Evolutionary conservation across 768 basidiomycete species (phyloP).

Genomic region (Amanita jacksonii): DNA sequence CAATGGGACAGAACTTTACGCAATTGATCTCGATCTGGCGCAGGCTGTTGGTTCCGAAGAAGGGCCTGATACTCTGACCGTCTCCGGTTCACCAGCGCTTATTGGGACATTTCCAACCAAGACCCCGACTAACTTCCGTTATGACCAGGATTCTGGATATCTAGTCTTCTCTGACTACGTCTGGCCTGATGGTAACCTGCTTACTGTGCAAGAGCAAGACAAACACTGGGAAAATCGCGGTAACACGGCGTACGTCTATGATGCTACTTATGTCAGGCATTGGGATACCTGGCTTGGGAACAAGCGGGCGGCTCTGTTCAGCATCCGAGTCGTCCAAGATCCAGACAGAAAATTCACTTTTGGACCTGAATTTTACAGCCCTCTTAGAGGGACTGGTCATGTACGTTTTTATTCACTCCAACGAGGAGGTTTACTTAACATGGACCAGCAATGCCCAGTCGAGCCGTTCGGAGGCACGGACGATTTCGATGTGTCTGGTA

Average conservation of each 20-base stretch:
- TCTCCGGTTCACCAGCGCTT: constrained; percentile 31
- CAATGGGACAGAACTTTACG: constrained; percentile 49
- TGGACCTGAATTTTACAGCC: constrained; percentile 42
- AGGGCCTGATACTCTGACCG: constrained; percentile 20
- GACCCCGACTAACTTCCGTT: constrained; percentile 63
- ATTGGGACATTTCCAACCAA: constrained; percentile 63
- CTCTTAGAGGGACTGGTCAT: constrained; percentile 59
- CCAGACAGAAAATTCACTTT: constrained; percentile 45
- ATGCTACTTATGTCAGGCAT: constrained; percentile 59
- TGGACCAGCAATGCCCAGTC: constrained; percentile 54
- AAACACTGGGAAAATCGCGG: constrained; percentile 65
- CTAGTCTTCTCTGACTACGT: constrained; percentile 86
- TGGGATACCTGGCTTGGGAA: constrained; percentile 73
- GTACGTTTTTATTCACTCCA: constrained; percentile 31
- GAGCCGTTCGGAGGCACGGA: constrained; percentile 82
- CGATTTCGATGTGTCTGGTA: constrained; percentile 66
- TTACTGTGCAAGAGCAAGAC: constrained; percentile 60
- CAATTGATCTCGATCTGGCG: constrained; percentile 52
- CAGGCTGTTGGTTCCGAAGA: constrained; percentile 31
- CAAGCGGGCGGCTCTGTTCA: constrained; percentile 66
- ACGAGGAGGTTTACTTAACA: constrained; percentile 3
- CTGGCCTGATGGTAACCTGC: constrained; percentile 65
- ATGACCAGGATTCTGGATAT: constrained; percentile 38
- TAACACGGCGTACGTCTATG: constrained; percentile 62
- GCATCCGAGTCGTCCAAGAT: constrained; percentile 43